Evolutionary conservation across 2,329 filamentous ascomycete genomes (phyloP), one percentile per base, ranked within the genome.

Genomic region (Aspergillus latus): DNA sequence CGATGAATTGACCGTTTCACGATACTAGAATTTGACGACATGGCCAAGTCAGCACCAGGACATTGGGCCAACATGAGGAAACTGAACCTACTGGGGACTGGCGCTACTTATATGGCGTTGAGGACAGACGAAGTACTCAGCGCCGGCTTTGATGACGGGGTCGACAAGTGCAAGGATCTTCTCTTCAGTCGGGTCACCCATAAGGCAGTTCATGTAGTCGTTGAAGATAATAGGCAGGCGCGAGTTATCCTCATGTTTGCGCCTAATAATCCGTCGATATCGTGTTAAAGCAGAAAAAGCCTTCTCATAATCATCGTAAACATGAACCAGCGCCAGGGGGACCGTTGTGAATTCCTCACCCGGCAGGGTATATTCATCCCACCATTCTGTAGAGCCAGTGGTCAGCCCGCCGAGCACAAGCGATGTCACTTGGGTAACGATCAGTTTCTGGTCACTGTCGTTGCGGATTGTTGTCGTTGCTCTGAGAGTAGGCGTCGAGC

Each of bases 171-270:
- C 63, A 1, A 64, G 49, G 13, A 74, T 66, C 55, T 75, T 74
- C 4, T 71, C 58, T 13, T 72, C 68, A 7, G 64, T 66, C 0
- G 72, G 72, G 52, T 75, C 70, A 1, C 72, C 72, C 71, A 74
- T 74, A 3, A 74, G 62, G 39, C 72, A 75, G 56, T 74, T 75
- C 72, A 74, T 75, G 47, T 73, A 74, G 51, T 75, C 71, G 57
- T 75, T 75, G 63, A 74, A 74, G 21, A 75, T 69, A 34, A 74
- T 63, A 0, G 69, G 66, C 0, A 74, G 48, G 1, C 36, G 45
- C 9, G 64, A 52, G 48, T 71, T 67, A 53, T 74, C 72, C 0
- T 28, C 29, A 46, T 74, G 71, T 1, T 55, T 54, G 2, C 69
- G 59, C 4, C 69, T 60, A 8, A 72, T 71, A 3, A 36, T 56